Evolutionary conservation across 495 filamentous ascomycete species (phyloP), one percentile per base, ranked within the genome.

Genomic region (Chaetomium tenue): DNA sequence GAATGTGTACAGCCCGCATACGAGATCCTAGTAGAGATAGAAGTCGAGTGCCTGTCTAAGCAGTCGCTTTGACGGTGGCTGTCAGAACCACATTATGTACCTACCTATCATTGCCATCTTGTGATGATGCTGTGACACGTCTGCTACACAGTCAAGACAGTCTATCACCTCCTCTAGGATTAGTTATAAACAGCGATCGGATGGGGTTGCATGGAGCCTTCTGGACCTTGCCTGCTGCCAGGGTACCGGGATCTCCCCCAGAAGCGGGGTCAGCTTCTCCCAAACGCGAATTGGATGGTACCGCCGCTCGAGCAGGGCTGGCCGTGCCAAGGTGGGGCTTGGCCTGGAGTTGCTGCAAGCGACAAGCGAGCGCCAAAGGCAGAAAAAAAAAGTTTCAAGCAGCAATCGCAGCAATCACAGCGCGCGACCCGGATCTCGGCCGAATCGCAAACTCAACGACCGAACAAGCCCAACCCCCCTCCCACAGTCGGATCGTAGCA

Each of bases 301-400:
- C 57, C 42, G 42, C 57, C 42, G 42, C 42, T 28, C 3, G 1
- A 47, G 16, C 5, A 39, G 7, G 42, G 42, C 20, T 8, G 15
- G 40, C 33, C 16, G 15, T 44, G 42, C 26, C 44, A 33, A 37
- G 33, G 33, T 37, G 33, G 26, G 56, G 20, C 26, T 39, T 18
- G 37, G 23, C 1, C 44, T 30, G 33, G 11, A 37, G 33, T 8
- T 37, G 33, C 33, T 60, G 58, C 58, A 37, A 28, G 25, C 51
- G 23, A 60, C 3, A 37, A 28, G 25, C 51, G 23, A 60, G 8
- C 25, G 50, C 39, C 62, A 58, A 48, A 57, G n/a, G 28, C 28
- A 54, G 58, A 37, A 58, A 59, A 61, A 58, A 58, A 56, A 69
- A 59, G 42, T 64, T 64, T 51, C n/a, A 18, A 63, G 26, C 33